Conservation (phyloP, 208 protist genomes). For the Wallacemonas sp. region DNA sequence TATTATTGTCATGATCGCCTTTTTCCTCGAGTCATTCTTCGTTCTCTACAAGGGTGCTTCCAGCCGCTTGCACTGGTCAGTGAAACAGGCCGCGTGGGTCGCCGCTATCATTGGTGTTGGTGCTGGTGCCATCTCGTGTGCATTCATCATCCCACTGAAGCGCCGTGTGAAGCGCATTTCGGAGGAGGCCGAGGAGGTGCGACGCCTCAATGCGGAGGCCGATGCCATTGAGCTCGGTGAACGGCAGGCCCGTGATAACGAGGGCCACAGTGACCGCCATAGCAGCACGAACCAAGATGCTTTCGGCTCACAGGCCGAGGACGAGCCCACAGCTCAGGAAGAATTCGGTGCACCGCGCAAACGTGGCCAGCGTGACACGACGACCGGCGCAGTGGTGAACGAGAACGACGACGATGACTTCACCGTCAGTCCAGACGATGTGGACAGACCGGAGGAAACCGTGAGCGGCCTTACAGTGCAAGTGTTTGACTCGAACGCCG, state of each 20-base stretch:
- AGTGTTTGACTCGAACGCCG: slow-evolving; percentile 47
- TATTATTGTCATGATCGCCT: slow-evolving; percentile 60
- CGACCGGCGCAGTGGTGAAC: slow-evolving; percentile 30
- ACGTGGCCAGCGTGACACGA: slow-evolving; percentile 15
- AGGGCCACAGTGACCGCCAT: neutral
- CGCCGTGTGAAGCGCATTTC: slow-evolving; percentile 33
- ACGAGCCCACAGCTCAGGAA: slow-evolving; percentile 2
- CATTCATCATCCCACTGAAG: slow-evolving; percentile 60
- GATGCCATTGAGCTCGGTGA: slow-evolving; percentile 9
- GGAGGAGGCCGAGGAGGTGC: slow-evolving; percentile 28
- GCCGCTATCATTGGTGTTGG: slow-evolving; percentile 45
- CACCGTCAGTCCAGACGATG: neutral
- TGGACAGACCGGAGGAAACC: neutral
- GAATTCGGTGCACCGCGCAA: slow-evolving; percentile 5
- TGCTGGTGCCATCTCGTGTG: slow-evolving; percentile 41
- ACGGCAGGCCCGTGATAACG: slow-evolving; percentile 18
- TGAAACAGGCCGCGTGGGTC: slow-evolving; percentile 55
- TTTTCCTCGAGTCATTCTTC: slow-evolving; percentile 85
- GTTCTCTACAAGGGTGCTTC: slow-evolving; percentile 75
- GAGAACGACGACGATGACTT: slow-evolving; percentile 28
- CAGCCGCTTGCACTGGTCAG: slow-evolving; percentile 53
- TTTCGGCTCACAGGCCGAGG: neutral
- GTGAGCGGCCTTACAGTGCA: slow-evolving; percentile 50
- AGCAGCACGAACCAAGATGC: neutral
- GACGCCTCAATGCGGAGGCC: slow-evolving; percentile 18